Evolutionary conservation across 2,329 filamentous ascomycete genomes (phyloP), one percentile per base, ranked within the genome.

Genomic region (Chaetomium strumarium): DNA sequence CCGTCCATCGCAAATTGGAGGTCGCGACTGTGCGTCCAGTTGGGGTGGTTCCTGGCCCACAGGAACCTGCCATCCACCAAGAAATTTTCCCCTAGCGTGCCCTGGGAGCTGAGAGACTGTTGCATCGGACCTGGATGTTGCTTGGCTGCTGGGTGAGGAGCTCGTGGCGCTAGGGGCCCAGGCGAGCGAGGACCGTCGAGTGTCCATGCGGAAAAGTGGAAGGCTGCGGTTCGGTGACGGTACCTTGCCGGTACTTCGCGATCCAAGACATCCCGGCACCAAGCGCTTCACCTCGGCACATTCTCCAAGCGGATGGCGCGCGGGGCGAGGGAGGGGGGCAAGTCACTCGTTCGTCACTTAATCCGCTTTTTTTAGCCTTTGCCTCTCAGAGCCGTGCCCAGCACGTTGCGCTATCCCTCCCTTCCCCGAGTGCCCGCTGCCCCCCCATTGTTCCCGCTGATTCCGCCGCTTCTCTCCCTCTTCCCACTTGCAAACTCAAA

Each of bases 361-460:
- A 3, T 48, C 17, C 50, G 45, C 38, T 55, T 57, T 51, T 56
- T 52, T 45, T 5, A 16, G 41, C 44, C 34, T 29, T 40, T 34
- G 48, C 58, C 54, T 46, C 49, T 56, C 53, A 44, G 51, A 42
- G 46, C 42, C 41, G 31, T 45, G 20, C 29, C 45, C 49, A 51
- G 54, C 52, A 50, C 34, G 46, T 52, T 39, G 55, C 55, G 56
- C 52, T 60, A 51, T 60, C 55, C 56, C 51, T 61, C 55, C 55
- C 53, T 56, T 55, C 54, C 53, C 58, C 57, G 40, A 40, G 36
- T 55, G 39, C 51, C 49, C 41, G 46, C 44, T 33, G 46, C 48
- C 44, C 57, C 51, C 51, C 57, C 55, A 52, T 57, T 55, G 60
- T 58, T 58, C 59, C n/a, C 58, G 59, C 57, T 55, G 51, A 52